Percentiles rank a stretch among this genome's conserved stretches.
These are phyloP conservation scores for Pseudocercospora crystallina DNA, from an alignment of 2,329 filamentous ascomycete genomes.

Conservation along the genomic window DNA sequence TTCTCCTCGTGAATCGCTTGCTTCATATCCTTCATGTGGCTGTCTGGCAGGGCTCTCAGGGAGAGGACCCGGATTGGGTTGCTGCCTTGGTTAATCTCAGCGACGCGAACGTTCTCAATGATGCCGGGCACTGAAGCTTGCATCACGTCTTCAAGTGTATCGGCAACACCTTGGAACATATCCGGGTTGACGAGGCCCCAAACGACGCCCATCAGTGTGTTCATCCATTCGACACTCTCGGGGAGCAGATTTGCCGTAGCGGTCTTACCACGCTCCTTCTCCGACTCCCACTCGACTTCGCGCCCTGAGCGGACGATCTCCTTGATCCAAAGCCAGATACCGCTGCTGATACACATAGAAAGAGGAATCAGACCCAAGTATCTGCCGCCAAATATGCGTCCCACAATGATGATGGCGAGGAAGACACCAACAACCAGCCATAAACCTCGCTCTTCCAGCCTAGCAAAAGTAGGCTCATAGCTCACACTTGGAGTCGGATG, in stretches of 20 bases:
- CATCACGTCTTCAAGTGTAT: slow-evolving; percentile 94
- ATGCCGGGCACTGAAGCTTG: slow-evolving; percentile 87
- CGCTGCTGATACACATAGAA: slow-evolving; percentile 68
- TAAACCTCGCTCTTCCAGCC: slow-evolving; percentile 73
- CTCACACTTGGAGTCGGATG: slow-evolving; percentile 88
- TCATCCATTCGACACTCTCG: slow-evolving; percentile 92
- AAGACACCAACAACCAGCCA: slow-evolving; percentile 70
- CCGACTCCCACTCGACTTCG: slow-evolving; percentile 83
- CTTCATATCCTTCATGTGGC: slow-evolving; percentile 77
- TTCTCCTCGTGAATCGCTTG: slow-evolving; percentile 76
- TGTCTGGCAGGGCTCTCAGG: slow-evolving; percentile 78
- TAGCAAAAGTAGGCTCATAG: slow-evolving; percentile 82
- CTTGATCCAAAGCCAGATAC: slow-evolving; percentile 86
- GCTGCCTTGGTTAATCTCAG: slow-evolving; percentile 89
- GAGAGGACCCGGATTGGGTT: slow-evolving; percentile 88
- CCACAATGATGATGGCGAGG: slow-evolving; percentile 70
- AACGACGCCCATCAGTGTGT: slow-evolving; percentile 76
- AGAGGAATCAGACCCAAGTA: slow-evolving; percentile 76
- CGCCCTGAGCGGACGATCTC: slow-evolving; percentile 79
- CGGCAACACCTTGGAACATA: slow-evolving; percentile 89
- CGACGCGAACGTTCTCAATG: slow-evolving; percentile 91
- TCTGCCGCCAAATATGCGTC: slow-evolving; percentile 75
- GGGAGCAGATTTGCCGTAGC: slow-evolving; percentile 85
- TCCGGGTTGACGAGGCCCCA: slow-evolving; percentile 95
- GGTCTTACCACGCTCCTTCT: slow-evolving; percentile 79